Base-by-base conservation (phyloP, 169 alveolate species). In the Cyclospora cayetanensis region DNA sequence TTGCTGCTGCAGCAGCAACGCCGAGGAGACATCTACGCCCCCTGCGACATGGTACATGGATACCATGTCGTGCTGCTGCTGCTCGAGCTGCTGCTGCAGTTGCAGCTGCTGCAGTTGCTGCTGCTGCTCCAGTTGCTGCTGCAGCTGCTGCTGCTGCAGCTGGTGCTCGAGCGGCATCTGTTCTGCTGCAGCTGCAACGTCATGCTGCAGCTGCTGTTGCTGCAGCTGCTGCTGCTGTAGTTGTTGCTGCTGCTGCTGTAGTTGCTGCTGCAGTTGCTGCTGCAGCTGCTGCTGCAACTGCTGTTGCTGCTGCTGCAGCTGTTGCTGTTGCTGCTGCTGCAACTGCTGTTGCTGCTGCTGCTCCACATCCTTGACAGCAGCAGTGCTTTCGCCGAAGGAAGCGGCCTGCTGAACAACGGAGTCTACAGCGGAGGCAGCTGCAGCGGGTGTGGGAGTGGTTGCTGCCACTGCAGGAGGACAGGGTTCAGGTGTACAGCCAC, bases 1-100 rank as follows among this genome's bases (percentile, higher is more conserved):
- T 34, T 70, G 83, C 83, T 70, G 83, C 83, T 70, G 83, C 55
- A 70, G 83, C 83, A 70, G 55, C 83, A 70, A 35, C 31, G 83
- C 83, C 31, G 83, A 70, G 55, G 83, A 70, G 2, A 70, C 83
- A 35, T 70, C 83, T 18, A 70, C 83, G 4, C 83, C 83, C 2
- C 83, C 83, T 0, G 83, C 83, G 1, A 70, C 83, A 2, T 70
- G 53, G 34, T 70, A 70, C 83, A 70, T 70, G 39, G 83, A 70
- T 0, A 37, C 83, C 83, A 70, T 70, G n/a, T 70, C 83, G 53
- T 70, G 83, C 83, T 70, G 83, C 83, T 70, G 83, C 83, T 70
- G 83, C 83, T 70, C 83, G 12, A 70, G 83, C 83, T 70, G 83
- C 83, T 70, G 83, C 83, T 37, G 83, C 55, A 37, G 83, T 53